These are phyloP conservation scores for Magnusiomyces paraingens DNA, from an alignment of 1,139 yeast genomes.

Conservation along the genomic window DNA sequence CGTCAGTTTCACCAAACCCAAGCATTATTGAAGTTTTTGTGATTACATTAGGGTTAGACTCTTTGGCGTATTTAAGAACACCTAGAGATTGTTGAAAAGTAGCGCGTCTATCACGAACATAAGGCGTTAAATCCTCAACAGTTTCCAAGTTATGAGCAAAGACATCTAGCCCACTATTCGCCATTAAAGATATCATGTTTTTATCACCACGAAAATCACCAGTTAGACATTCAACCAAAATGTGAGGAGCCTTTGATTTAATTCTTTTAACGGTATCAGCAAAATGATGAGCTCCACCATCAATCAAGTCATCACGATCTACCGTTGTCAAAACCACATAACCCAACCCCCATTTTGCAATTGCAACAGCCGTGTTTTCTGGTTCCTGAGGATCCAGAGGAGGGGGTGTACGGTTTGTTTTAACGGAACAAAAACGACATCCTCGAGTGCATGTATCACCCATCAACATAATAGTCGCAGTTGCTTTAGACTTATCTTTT, in stretches of 20 bases:
- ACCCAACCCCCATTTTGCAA: slow-evolving; percentile 97
- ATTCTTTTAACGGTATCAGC: slow-evolving; percentile 81
- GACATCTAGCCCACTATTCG: slow-evolving; percentile 84
- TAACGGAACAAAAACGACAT: slow-evolving; percentile 94
- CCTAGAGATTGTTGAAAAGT: slow-evolving; percentile 82
- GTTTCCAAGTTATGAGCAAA: slow-evolving; percentile 97
- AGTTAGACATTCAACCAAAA: slow-evolving; percentile 84
- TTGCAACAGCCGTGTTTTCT: slow-evolving; percentile 95
- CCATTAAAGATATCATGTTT: slow-evolving; percentile 72
- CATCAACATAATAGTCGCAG: slow-evolving; percentile 96
- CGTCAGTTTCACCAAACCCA: slow-evolving; percentile 95
- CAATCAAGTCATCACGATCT: slow-evolving; percentile 89
- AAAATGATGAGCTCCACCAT: slow-evolving; percentile 91
- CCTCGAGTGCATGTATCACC: slow-evolving; percentile 99
- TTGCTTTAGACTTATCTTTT: slow-evolving; percentile 83
- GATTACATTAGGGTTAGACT: slow-evolving; percentile 62
- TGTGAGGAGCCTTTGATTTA: slow-evolving; percentile 83
- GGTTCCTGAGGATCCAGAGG: slow-evolving; percentile 96
- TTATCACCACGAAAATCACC: slow-evolving; percentile 95
- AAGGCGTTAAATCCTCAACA: slow-evolving; percentile 91
- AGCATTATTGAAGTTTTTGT: slow-evolving; percentile 96
- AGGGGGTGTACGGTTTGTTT: slow-evolving; percentile 81
- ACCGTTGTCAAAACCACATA: slow-evolving; percentile 97
- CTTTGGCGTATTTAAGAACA: slow-evolving; percentile 75
- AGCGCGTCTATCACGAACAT: slow-evolving; percentile 93